A percentile compares a stretch with the other conserved stretches of the same genome.
Conservation (phyloP, 768 basidiomycete species). For the Tulasnella sp. region DNA sequence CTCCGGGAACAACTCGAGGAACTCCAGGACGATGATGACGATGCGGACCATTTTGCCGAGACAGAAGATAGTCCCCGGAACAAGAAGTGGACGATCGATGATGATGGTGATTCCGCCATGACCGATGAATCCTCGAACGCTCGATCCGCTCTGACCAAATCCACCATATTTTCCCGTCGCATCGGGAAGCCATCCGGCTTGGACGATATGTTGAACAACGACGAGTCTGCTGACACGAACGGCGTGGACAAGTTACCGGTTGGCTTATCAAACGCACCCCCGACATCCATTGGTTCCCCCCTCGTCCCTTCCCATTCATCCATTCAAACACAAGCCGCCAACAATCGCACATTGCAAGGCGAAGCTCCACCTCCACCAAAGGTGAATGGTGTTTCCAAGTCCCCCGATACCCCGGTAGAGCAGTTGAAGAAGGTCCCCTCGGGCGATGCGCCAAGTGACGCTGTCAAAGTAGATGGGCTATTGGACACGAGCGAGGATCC, state of each 20-base stretch:
- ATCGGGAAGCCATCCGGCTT: too few relatives aligned
- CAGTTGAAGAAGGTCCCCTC: slow-evolving; percentile 41
- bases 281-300: slow-evolving; percentile 18
- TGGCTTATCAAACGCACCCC: slow-evolving; percentile 15
- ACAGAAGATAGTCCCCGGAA: neutral
- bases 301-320: slow-evolving; percentile 16
- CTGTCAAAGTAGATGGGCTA: slow-evolving; percentile 49
- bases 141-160: neutral
- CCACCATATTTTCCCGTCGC: slow-evolving; percentile 5
- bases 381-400: slow-evolving; percentile 37
- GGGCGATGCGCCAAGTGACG: slow-evolving; percentile 43
- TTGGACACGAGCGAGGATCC: slow-evolving; percentile 55
- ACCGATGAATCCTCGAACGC: slow-evolving; percentile 13
- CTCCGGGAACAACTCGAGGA: slow-evolving; percentile 18
- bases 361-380: slow-evolving; percentile 39
- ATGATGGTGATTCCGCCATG: slow-evolving; percentile 16
- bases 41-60: slow-evolving; percentile 20
- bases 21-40: slow-evolving; percentile 23
- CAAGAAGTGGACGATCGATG: slow-evolving; percentile 8
- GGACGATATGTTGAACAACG: slow-evolving; percentile 35
- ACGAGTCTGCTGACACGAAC: slow-evolving; percentile 24
- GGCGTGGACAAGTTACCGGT: slow-evolving; percentile 22
- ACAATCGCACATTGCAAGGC: slow-evolving; percentile 25
- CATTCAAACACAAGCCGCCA: slow-evolving; percentile 2
- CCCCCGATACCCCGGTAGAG: slow-evolving; percentile 24